Conservation (phyloP, 2,329 filamentous ascomycete genomes). For the Dactylellina sp. region DNA sequence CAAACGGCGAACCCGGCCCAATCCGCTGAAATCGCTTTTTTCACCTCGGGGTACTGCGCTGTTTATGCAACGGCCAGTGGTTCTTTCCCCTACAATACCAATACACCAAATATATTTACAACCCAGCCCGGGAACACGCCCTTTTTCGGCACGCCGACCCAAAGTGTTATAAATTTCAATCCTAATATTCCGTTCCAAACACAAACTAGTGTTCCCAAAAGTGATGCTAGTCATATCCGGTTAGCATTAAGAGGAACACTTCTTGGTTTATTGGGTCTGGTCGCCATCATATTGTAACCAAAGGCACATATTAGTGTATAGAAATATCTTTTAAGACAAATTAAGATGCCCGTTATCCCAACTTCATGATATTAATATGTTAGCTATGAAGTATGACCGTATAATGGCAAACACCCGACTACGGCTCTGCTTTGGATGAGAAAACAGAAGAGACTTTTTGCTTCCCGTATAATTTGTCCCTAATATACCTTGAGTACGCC, state of each 20-base stretch:
- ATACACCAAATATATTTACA: background rate
- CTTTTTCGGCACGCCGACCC: background rate
- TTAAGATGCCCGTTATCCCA: too few relatives aligned
- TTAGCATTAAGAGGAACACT: background rate
- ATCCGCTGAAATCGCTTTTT: conserved; percentile 17
- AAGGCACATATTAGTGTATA: too few relatives aligned
- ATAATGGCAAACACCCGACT: too few relatives aligned
- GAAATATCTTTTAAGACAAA: too few relatives aligned
- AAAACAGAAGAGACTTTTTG: too few relatives aligned
- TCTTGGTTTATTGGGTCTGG: too few relatives aligned
- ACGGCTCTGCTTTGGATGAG: too few relatives aligned
- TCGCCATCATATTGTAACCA: too few relatives aligned
- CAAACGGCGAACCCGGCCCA: conserved; percentile 25
- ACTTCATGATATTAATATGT: too few relatives aligned
- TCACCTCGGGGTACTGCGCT: conserved; percentile 17
- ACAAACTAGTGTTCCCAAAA: conserved; percentile 10
- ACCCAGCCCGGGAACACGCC: background rate
- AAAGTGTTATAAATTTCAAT: conserved; percentile 15
- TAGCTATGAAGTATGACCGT: too few relatives aligned
- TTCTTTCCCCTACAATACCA: background rate
- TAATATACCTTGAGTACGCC: too few relatives aligned
- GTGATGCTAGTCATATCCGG: background rate
- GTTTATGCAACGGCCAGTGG: conserved; percentile 4
- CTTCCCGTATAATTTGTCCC: too few relatives aligned
- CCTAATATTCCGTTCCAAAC: background rate